Conservation (phyloP, 2,329 filamentous ascomycete genomes). For the Neopestalotiopsis sp. region DNA sequence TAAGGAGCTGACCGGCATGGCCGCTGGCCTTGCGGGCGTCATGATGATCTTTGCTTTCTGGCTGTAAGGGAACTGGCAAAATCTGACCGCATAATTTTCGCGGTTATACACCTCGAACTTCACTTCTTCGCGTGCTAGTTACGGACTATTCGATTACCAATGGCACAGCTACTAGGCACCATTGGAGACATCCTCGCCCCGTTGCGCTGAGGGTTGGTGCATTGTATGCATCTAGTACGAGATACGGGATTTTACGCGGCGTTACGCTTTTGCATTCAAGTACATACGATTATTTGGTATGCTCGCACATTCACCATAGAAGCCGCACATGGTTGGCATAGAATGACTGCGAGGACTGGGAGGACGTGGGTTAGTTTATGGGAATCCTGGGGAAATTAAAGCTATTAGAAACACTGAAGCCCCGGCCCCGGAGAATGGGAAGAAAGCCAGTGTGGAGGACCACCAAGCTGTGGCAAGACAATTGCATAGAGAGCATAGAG, state of each 20-base stretch:
- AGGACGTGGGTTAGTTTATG: background rate
- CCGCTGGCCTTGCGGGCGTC: slow-evolving; percentile 53
- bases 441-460: background rate
- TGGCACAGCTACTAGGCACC: background rate
- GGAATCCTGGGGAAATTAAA: background rate
- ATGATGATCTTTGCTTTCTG: slow-evolving; percentile 59
- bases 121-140: background rate
- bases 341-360: background rate
- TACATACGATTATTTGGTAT: slow-evolving; percentile 22
- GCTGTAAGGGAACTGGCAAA: slow-evolving; percentile 40
- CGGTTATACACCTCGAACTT: background rate
- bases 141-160: background rate
- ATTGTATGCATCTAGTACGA: background rate
- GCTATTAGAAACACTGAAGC: background rate
- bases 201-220: slow-evolving; percentile 9
- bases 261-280: slow-evolving; percentile 26
- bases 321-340: slow-evolving; percentile 1
- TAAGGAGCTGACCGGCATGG: slow-evolving; percentile 56
- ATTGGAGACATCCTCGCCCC: slow-evolving; percentile 9
- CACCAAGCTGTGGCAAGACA: background rate
- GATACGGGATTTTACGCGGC: slow-evolving; percentile 26
- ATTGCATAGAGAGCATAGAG: background rate
- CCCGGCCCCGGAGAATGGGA: background rate
- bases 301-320: background rate
- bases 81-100: background rate